Evolutionary conservation across 306 rosid genomes (phyloP), one percentile per base, ranked within the genome.

Genomic region (Senna siamea): DNA sequence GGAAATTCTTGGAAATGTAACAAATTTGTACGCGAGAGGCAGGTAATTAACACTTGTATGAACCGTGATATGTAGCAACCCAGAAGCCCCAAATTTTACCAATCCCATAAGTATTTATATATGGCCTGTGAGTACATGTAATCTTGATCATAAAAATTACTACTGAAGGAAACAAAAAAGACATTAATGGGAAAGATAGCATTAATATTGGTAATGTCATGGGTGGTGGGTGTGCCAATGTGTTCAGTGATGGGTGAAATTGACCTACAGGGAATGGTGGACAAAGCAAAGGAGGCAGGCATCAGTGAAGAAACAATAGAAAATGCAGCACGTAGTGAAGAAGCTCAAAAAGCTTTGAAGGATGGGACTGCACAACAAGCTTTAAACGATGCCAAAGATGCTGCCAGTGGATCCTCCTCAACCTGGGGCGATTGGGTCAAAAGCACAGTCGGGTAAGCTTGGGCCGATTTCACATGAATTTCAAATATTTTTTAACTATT

Each of bases 281-380:
- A 57, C 4, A 35, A 74, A 74, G 80, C 80, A 64, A 51, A 8
- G 15, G 26, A 70, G 11, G 72, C 70, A 28, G 86, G 83, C 5
- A 0, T 82, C 1, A 50, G 83, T 14, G 23, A 47, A 48, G 86
- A 75, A 0, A 9, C 80, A 9, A 13, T 78, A 23, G 5, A 9
- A 1, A 3, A 60, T 5, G 66, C 66, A 4, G 66, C 66, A 3
- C n/a, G n/a, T 17, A 60, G 66, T 60, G 66, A 60, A 2, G 62
- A n/a, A n/a, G 86, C 86, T 57, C 1, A 62, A n/a, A 41, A 34
- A 26, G 63, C 46, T 20, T 0, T 82, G 0, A 47, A 3, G 11
- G 75, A 74, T 70, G 80, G 75, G 2, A 2, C 68, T 40, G 74
- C 70, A 0, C 8, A 63, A 14, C 26, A 62, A 7, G 34, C 5